Base-by-base conservation (phyloP, 2,329 filamentous ascomycete genomes). In the Bipolaris cookei region DNA sequence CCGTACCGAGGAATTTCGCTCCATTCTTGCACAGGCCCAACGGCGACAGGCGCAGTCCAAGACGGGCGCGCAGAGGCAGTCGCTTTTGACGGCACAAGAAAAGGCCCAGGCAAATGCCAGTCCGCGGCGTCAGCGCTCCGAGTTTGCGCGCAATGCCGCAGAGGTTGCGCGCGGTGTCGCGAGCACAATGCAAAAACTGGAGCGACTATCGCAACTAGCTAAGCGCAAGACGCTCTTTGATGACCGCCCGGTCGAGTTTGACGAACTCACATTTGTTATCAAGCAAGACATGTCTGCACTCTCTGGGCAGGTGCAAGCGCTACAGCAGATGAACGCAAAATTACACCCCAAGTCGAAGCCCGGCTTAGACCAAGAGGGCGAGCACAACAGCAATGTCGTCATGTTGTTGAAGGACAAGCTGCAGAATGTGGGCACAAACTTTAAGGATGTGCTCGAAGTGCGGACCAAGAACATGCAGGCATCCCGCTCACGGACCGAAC, bases 391-490 rank as follows among this genome's bases (percentile, higher is more conserved):
- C 79, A 97, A 98, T 73, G 95, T 98, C 30, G 91, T 97, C 3
- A 88, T 96, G 61, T 84, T 98, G 73, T 81, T 98, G 16, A 92
- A 97, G 78, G 91, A 92, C 61, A 95, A 95, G 73, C 82, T 98
- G 38, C 94, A 92, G 37, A 92, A 97, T 71, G 94, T 99, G 3
- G 91, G 90, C 23, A 91, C 89, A 61, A 97, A 94, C 76, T 98
- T 99, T 84, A 98, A 98, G 78, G 94, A 98, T 69, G 94, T 98
- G 5, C 83, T 99, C 8, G 95, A 99, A 76, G 91, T 96, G 39
- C 88, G 95, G 56, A 98, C 95, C 51, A 97, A 97, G 82, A 99
- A 98, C 76, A 97, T 99, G 62, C 95, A 97, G 77, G 95, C 94
- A 3, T 96, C 91, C 56, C 85, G 92, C 58, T 92, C 91, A 43